Evolutionary conservation across 139 green algal species (phyloP), one percentile per base, ranked within the genome.

Genomic region (Pleodorina starrii): DNA sequence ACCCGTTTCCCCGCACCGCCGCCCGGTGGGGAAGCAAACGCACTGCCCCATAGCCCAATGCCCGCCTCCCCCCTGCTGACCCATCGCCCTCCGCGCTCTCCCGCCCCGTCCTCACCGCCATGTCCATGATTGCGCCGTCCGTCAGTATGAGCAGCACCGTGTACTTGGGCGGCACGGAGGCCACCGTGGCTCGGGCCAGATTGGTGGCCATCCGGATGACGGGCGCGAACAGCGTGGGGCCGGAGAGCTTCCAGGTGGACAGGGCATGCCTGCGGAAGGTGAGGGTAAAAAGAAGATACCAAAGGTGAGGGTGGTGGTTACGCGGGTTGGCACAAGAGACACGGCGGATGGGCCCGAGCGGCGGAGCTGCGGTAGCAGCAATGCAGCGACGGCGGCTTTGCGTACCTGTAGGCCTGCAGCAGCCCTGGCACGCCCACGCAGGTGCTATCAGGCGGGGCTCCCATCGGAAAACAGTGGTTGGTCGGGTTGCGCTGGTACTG

Each of bases 71-170:
- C n/a, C n/a, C n/a, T n/a, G n/a, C n/a, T n/a, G n/a, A n/a, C n/a
- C n/a, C n/a, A n/a, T n/a, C n/a, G n/a, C n/a, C n/a, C n/a, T n/a
- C n/a, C n/a, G n/a, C n/a, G n/a, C n/a, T n/a, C n/a, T n/a, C n/a
- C n/a, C n/a, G n/a, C n/a, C n/a, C n/a, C n/a, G n/a, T n/a, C n/a
- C 90, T 86, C 73, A 92, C 85, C 29, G 42, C 19, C 92, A 95
- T 95, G 69, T 95, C 92, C 90, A 93, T 93, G 69, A 95, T 92
- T 50, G 75, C 84, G 11, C 92, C 92, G 69, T 95, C 92, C 1
- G 92, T 95, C 21, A 95, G 87, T 63, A 95, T 95, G 32, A 95
- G 83, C 38, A 95, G 86, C 35, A 87, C 87, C 40, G 85, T 85
- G 83, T 95, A 95, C 60, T 92, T 90, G 66, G 50, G 72, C n/a